These are phyloP conservation scores for Thielaviopsis ethacetica DNA, from an alignment of 2,329 filamentous ascomycete species.

Conservation along the genomic window DNA sequence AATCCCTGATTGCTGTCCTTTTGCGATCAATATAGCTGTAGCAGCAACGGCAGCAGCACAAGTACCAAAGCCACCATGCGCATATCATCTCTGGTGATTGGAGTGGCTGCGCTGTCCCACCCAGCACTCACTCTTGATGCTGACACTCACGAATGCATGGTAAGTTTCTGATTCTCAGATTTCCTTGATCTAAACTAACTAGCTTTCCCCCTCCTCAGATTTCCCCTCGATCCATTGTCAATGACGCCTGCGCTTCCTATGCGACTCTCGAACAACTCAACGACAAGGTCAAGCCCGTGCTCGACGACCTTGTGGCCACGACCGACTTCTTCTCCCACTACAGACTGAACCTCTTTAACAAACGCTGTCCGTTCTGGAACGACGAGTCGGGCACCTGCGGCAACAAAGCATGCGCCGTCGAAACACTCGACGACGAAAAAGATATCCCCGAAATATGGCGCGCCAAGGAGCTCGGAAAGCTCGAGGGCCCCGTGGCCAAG, in stretches of 20 bases:
- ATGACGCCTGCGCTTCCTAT: conserved; percentile 89
- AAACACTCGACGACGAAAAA: conserved; percentile 86
- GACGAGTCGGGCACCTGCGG: conserved; percentile 90
- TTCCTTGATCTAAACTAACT: conserved; percentile 18
- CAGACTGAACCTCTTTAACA: conserved; percentile 85
- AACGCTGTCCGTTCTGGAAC: conserved; percentile 89
- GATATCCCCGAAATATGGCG: conserved; percentile 88
- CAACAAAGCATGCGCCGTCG: conserved; percentile 90
- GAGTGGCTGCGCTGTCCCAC: background rate
- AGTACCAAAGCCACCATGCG: background rate
- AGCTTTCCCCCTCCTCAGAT: conserved; percentile 37
- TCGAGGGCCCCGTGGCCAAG: conserved; percentile 78
- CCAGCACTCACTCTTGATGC: background rate
- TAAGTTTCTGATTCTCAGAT: background rate
- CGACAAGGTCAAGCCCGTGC: conserved; percentile 52
- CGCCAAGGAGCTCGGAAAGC: conserved; percentile 76
- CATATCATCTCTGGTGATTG: background rate
- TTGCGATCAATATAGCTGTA: background rate
- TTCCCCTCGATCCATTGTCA: conserved; percentile 74
- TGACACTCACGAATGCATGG: conserved; percentile 2
- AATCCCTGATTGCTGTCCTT: background rate
- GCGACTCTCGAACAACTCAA: conserved; percentile 78
- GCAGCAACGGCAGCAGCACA: background rate
- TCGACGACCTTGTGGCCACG: conserved; percentile 66
- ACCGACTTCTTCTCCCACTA: conserved; percentile 99